Evolutionary conservation across 2,329 filamentous ascomycete genomes (phyloP), one percentile per base, ranked within the genome.

Genomic region (Fusarium siculi): DNA sequence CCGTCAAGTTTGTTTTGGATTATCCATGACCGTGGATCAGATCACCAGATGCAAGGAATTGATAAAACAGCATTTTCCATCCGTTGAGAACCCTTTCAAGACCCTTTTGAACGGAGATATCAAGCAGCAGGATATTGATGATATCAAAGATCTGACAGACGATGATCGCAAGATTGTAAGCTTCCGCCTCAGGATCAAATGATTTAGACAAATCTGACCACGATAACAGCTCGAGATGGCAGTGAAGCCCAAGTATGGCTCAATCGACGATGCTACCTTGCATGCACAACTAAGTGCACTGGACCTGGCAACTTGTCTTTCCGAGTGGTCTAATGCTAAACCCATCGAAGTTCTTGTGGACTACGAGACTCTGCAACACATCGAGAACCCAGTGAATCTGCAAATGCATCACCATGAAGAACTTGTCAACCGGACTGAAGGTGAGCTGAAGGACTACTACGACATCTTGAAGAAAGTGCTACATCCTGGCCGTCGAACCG

Each of bases 331-430:
- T 8, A 60, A 65, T 12, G 47, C 63, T 10, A 46, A 59, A 4
- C 46, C 63, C 18, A 77, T 79, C 42, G 81, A 79, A 59, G 75
- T 83, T 40, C 80, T 81, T 47, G 77, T 82, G 59, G 83, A 84
- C 66, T 79, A 81, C 15, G 81, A 79, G 60, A 83, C 81, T 58
- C 77, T 82, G 46, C 75, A 80, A 5, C 79, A 84, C 67, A 79
- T 84, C 37, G 80, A 84, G 42, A 83, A 78, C 42, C 79, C 83
- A 4, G 89, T 89, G 6, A 85, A 90, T 40, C 88, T 89, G 7
- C 86, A 87, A 46, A 66, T 75, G n/a, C 75, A 77, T 21, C 72
- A 74, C n/a, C 75, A 77, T 32, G 75, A 77, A 56, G 75, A 77
- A 37, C 69, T 77, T 11, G 66, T 74, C 25, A 69, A 69, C 6